Percentiles rank a stretch among this genome's conserved stretches.
These are phyloP conservation scores for Pythium vanterpoolii DNA, from an alignment of 352 stramenopile species.

Conservation along the genomic window DNA sequence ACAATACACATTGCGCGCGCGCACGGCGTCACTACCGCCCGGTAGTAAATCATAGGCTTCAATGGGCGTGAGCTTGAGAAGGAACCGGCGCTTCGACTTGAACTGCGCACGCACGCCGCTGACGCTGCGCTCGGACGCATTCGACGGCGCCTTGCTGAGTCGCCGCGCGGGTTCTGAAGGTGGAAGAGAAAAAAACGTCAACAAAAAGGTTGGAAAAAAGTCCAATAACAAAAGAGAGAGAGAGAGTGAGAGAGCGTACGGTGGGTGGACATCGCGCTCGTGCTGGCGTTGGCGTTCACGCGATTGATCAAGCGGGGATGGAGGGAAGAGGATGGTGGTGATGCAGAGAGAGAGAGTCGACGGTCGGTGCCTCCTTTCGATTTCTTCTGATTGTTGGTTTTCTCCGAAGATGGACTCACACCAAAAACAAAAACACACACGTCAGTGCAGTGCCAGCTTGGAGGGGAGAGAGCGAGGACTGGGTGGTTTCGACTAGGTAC, in stretches of 20 bases:
- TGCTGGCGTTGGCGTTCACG: too few species aligned
- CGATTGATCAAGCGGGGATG: too few species aligned
- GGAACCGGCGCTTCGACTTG: constrained; percentile 69
- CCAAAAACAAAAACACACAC: background rate
- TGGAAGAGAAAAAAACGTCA: background rate
- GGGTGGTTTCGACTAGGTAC: background rate
- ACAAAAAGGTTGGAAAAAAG: constrained; percentile 2
- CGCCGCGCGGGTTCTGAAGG: constrained; percentile 16
- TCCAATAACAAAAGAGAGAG: background rate
- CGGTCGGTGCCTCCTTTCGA: background rate
- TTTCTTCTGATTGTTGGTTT: background rate
- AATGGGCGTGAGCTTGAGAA: constrained; percentile 87
- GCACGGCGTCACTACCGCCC: constrained; percentile 39
- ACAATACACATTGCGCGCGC: constrained; percentile 73
- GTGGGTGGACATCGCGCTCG: background rate
- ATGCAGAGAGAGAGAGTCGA: too few species aligned
- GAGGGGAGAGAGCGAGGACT: background rate
- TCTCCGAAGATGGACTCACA: background rate
- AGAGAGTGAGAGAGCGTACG: background rate
- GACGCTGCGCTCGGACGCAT: constrained; percentile 17
- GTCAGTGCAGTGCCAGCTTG: too few species aligned
- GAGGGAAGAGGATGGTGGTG: background rate
- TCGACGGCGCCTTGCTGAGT: constrained; percentile 17
- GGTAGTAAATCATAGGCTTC: constrained; percentile 72
- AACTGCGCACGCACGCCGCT: constrained; percentile 25